Conservation (phyloP, 2,329 filamentous ascomycete genomes). For the Aspergillus sp. region DNA sequence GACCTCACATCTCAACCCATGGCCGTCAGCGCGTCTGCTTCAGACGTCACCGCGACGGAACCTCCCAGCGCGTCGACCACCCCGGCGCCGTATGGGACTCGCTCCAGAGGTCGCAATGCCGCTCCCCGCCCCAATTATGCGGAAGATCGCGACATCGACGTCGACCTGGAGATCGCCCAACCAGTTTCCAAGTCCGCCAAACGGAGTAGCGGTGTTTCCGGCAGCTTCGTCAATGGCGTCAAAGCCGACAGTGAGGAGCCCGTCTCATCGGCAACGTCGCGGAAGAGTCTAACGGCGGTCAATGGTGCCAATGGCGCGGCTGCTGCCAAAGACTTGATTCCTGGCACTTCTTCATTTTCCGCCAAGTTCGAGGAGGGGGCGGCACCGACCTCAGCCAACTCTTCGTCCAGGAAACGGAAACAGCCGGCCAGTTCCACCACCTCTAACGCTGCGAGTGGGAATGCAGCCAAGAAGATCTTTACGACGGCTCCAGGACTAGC, state of each 20-base stretch:
- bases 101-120: conserved; percentile 84
- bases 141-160: conserved; percentile 86
- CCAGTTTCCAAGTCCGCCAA: conserved; percentile 37
- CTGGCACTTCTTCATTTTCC: conserved; percentile 62
- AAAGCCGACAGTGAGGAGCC: conserved; percentile 43
- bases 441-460: conserved; percentile 34
- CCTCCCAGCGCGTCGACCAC: conserved; percentile 49
- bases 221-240: conserved; percentile 33
- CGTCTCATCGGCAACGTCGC: conserved; percentile 39
- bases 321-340: conserved; percentile 51
- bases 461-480: conserved; percentile 40
- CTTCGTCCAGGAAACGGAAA: conserved; percentile 79
- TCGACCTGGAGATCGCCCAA: conserved; percentile 71
- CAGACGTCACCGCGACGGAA: conserved; percentile 40
- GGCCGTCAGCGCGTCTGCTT: conserved; percentile 45
- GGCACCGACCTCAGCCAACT: not conserved
- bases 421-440: conserved; percentile 55
- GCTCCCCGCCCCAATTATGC: conserved; percentile 90
- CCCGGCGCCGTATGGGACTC: conserved; percentile 81
- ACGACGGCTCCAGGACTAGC: conserved; percentile 35
- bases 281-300: conserved; percentile 42
- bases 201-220: conserved; percentile 29
- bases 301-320: conserved; percentile 32
- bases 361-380: conserved; percentile 46
- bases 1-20: conserved; percentile 45